A percentile compares a stretch with the other conserved stretches of the same genome.
These are phyloP conservation scores for Fusarium torreyae DNA, from an alignment of 2,329 filamentous ascomycete genomes.

Conservation along the genomic window DNA sequence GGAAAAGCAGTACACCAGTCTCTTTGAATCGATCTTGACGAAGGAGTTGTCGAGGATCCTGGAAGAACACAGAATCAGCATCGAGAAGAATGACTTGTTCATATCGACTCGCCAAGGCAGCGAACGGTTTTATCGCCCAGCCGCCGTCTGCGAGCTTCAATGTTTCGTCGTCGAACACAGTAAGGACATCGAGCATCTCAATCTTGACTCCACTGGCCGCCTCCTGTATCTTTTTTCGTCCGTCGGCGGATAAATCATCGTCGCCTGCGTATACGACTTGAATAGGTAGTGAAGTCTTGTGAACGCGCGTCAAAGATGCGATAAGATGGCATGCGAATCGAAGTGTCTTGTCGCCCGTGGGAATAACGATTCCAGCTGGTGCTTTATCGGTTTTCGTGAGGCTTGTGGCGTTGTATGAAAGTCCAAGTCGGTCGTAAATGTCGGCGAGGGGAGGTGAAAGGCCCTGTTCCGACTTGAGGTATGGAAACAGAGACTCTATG, in stretches of 20 bases:
- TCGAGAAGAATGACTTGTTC: slow-evolving; percentile 58
- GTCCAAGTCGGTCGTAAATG: slow-evolving; percentile 29
- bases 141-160: slow-evolving; percentile 51
- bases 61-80: slow-evolving; percentile 58
- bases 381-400: slow-evolving; percentile 18
- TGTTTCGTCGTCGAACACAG: slow-evolving; percentile 53
- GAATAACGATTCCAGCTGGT: slow-evolving; percentile 56
- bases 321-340: slow-evolving; percentile 57
- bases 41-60: slow-evolving; percentile 55
- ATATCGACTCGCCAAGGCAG: slow-evolving; percentile 55
- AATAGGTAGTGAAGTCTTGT: slow-evolving; percentile 54
- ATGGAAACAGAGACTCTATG: slow-evolving; percentile 46
- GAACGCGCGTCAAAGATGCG: slow-evolving; percentile 50
- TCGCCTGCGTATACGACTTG: slow-evolving; percentile 58
- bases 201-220: slow-evolving; percentile 38
- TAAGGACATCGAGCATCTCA: slow-evolving; percentile 54
- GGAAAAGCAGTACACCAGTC: slow-evolving; percentile 57
- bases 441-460: slow-evolving; percentile 32
- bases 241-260: slow-evolving; percentile 46
- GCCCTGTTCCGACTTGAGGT: slow-evolving; percentile 31
- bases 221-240: slow-evolving; percentile 48
- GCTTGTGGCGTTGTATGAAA: slow-evolving; percentile 16
- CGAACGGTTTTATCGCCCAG: slow-evolving; percentile 62
- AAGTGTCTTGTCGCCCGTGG: slow-evolving; percentile 52
- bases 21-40: slow-evolving; percentile 51